Base-by-base conservation (phyloP, 129 eudicot species). In the Flaveria linearis region DNA sequence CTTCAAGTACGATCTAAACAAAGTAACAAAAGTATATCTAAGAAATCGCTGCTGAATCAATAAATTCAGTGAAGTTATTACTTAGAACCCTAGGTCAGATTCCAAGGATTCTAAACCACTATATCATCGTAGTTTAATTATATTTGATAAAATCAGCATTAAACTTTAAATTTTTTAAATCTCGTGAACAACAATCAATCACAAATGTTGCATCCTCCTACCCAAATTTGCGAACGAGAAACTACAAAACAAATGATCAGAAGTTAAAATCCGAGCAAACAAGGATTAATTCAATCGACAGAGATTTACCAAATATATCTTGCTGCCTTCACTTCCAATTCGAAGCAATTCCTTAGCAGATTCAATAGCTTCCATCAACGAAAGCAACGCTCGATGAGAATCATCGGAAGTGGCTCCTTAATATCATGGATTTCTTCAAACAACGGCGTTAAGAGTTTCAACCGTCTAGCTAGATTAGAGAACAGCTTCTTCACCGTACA, bases 391-490 rank as follows among this genome's bases (percentile, higher is more conserved):
- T 76, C 46, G 61, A 42, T 85, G 46, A 20, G 88, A 79, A 18
- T 69, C 82, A 5, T 82, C 69, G 23, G 81, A 0, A 92, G 36
- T 9, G 77, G 50, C 50, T 85, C 84, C 42, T 84, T 82, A 69
- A 80, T 74, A 63, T 93, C 98, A 39, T 95, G 92, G 74, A 93
- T 90, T 82, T 93, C 98, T 84, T 90, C 98, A 62, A 93, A 93
- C 87, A 93, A 71, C 39, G 98, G 98, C 20, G 81, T 88, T 84
- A 93, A 81, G 8, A 93, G 88, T 86, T 90, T 93, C 73, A 93
- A 67, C 82, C 98, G 77, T 49, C 98, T 73, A 45, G 88, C 91
- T 65, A 93, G 75, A 81, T 93, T 93, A 7, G 86, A 78, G 80
- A 88, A 90, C 58, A 85, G 90, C 78, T 84, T 93, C 87, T 86